Percentiles rank a stretch among this genome's conserved stretches.
Conservation (phyloP, 257 asterid genomes). For the Voacanga thouarsii region DNA sequence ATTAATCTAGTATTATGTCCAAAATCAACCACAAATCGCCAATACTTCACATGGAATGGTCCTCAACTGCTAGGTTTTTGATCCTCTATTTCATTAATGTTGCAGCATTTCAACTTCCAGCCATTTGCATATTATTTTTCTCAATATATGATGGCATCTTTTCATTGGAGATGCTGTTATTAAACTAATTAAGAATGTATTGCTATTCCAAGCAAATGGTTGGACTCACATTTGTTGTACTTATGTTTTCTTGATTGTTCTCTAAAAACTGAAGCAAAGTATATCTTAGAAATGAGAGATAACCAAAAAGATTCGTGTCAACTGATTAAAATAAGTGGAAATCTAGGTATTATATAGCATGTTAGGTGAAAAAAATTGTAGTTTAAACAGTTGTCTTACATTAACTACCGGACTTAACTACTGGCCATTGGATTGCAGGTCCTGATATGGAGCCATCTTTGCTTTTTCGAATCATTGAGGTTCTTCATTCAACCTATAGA, state of each 20-base stretch:
- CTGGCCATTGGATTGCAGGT: conserved; percentile 44
- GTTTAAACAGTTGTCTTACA: neutral
- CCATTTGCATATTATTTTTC: neutral
- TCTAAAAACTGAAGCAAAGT: neutral
- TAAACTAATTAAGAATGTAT: neutral
- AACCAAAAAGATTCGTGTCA: neutral
- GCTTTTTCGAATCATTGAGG: conserved; percentile 60
- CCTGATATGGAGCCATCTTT: conserved; percentile 44
- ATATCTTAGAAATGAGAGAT: neutral
- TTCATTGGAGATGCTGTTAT: neutral
- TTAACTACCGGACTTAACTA: neutral
- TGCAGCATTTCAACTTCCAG: neutral
- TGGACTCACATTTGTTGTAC: no score
- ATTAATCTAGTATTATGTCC: neutral
- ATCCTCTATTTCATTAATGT: neutral
- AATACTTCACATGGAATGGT: neutral
- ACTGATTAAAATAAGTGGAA: neutral
- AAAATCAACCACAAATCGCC: neutral
- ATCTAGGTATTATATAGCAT: neutral
- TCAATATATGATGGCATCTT: neutral
- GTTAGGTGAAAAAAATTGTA: neutral
- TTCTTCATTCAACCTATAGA: conserved; percentile 67
- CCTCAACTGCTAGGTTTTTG: neutral
- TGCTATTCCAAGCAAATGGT: no score
- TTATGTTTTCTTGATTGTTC: neutral